Base-by-base conservation (phyloP, 768 basidiomycete genomes). In the Kwoniella europaea region DNA sequence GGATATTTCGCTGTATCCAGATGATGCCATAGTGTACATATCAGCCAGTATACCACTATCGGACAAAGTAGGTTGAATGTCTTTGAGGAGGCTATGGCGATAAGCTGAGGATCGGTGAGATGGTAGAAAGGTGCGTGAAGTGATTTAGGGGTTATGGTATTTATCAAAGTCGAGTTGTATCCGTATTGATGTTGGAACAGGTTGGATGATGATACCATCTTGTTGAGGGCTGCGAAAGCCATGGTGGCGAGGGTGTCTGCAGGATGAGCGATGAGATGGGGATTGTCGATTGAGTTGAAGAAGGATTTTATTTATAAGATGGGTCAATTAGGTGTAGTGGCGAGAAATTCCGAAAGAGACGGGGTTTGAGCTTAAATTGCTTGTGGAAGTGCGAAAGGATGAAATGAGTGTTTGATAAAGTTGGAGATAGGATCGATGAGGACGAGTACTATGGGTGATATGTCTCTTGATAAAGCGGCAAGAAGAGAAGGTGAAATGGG, bases 21-120 rank as follows among this genome's bases (percentile, higher is more conserved):
- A 55, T 84, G 80, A 82, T 94, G 90, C 85, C 97, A 98, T 82
- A 92, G 83, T 61, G 91, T 85, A 3, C 93, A 93, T 53, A 90
- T 83, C 2, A 84, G 73, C 96, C 97, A 99, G 86, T 98, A 98
- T 4, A 89, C 89, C 65, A 91, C 68, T 64, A 98, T 78, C 0
- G 96, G 96, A 1, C 89, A 87, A 4, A 88, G 86, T 57, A 96
- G 86, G 18, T 92, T 88, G 27, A 95, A 85, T 72, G 87, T 74
- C 71, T 89, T 85, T 85, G 98, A 96, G 1, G 91, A 87, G 62
- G 95, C 71, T 56, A 72, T 76, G 43, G 85, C 82, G 35, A 94
- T 59, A 60, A 86, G 68, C 2, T 82, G 79, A 6, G 79, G 69
- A 1, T 77, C 66, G 10, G 74, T 54, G 10, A 82, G 76, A 71